A percentile compares a stretch with the other conserved stretches of the same genome.
Evolutionary conservation across 1,284 basidiomycete genomes (phyloP).

Genomic region (Ceratobasidium papillatum): DNA sequence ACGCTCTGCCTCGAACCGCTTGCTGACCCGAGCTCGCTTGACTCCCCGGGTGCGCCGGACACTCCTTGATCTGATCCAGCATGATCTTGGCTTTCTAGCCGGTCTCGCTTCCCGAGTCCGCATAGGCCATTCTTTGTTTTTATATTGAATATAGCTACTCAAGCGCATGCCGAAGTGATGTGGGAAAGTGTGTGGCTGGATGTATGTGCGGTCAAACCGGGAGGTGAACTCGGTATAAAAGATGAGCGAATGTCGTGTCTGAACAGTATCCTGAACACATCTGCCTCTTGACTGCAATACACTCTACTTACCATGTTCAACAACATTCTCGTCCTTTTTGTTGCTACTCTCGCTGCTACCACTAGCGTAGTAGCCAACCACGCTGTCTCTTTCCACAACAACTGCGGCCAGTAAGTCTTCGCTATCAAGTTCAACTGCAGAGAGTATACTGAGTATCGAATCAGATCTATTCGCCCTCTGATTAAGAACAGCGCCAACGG

Average conservation of each 20-base stretch:
- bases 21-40: neutral
- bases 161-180: neutral
- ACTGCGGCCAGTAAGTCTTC: slow-evolving; percentile 12
- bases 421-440: neutral
- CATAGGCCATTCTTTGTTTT: neutral
- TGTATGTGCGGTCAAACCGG: too few relatives aligned
- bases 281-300: neutral
- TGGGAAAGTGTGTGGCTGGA: neutral
- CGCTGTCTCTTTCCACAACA: slow-evolving; percentile 23
- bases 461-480: slow-evolving; percentile 4
- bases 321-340: neutral
- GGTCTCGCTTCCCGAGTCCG: neutral
- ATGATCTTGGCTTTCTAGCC: neutral
- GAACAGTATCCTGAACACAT: neutral
- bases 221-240: too few relatives aligned
- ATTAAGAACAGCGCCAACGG: slow-evolving; percentile 29
- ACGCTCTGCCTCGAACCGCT: neutral
- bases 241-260: neutral
- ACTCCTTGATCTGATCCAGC: neutral
- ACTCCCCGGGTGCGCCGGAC: neutral
- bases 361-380: slow-evolving; percentile 13
- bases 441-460: neutral
- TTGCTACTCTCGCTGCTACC: neutral
- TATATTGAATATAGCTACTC: too few relatives aligned
- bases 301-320: slow-evolving; percentile 1